A percentile compares a stretch with the other conserved stretches of the same genome.
phyloP scores from a whole-genome alignment of 805 yeast genomes.

The Ogataea pilisensis region DNA sequence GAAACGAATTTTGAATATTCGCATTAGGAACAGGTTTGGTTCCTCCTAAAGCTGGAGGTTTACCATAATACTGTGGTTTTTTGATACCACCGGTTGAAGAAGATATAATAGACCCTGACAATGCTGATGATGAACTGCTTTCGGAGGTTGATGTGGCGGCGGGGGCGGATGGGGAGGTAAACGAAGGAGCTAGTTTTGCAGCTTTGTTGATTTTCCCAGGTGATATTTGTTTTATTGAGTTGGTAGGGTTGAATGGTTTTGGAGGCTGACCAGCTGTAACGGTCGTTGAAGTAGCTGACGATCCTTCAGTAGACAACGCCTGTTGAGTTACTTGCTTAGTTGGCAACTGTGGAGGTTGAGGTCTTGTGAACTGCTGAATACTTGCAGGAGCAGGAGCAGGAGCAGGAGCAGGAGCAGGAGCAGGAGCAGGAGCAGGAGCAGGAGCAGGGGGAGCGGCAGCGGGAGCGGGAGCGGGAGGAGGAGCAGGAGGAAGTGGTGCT shows the following conservation, averaged over 20 bases:
- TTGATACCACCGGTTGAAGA: slow-evolving; percentile 19
- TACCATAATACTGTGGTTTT: slow-evolving; percentile 29
- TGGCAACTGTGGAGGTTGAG: slow-evolving; percentile 8
- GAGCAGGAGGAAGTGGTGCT: too few species aligned
- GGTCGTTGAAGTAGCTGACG: too few species aligned
- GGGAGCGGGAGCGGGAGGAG: too few species aligned
- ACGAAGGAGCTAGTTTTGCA: too few species aligned
- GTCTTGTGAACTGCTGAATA: slow-evolving; percentile 12
- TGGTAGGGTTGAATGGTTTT: background rate
- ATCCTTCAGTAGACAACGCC: too few species aligned
- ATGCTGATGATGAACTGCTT: slow-evolving; percentile 25
- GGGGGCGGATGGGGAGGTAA: background rate
- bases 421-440: too few species aligned
- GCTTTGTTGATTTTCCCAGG: too few species aligned
- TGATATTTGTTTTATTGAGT: background rate
- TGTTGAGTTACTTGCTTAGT: slow-evolving; percentile 1
- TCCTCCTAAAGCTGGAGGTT: slow-evolving; percentile 11
- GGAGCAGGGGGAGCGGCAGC: too few species aligned
- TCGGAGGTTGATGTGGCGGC: slow-evolving; percentile 13
- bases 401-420: too few species aligned
- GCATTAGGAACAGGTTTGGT: slow-evolving; percentile 2
- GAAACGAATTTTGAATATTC: slow-evolving; percentile 12
- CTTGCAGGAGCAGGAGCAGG: slow-evolving; percentile 5
- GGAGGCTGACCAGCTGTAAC: background rate
- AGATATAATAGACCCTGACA: slow-evolving; percentile 16